Evolutionary conservation across 1,284 basidiomycete genomes (phyloP).

Genomic region (Termitomyces sp.): DNA sequence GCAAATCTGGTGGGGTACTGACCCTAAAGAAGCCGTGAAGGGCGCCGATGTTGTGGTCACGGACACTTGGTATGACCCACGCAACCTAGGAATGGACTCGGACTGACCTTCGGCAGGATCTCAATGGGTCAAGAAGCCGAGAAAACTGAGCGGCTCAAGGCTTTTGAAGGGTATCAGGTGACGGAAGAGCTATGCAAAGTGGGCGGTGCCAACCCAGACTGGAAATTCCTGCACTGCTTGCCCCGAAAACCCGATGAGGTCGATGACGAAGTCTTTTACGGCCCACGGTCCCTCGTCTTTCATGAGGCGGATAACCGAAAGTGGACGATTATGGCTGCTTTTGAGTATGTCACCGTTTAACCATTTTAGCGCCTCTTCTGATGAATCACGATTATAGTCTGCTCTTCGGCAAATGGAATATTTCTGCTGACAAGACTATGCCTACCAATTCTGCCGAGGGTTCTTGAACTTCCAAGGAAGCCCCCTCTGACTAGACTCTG

Average conservation of each 20-base stretch:
- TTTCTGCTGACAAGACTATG: constrained; percentile 15
- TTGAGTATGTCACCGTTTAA: constrained; percentile 57
- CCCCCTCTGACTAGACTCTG: neutral
- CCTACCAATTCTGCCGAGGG: neutral
- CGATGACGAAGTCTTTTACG: constrained; percentile 86
- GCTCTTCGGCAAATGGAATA: constrained; percentile 29
- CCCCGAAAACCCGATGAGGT: constrained; percentile 93
- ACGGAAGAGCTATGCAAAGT: constrained; percentile 79
- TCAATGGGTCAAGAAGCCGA: constrained; percentile 99
- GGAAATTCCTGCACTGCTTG: constrained; percentile 97
- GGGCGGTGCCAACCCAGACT: constrained; percentile 81
- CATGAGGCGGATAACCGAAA: constrained; percentile 82
- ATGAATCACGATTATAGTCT: constrained; percentile 17
- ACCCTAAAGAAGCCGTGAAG: constrained; percentile 83
- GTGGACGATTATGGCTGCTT: constrained; percentile 90
- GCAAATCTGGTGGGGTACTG: constrained; percentile 69
- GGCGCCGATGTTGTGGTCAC: constrained; percentile 94
- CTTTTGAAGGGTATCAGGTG: constrained; percentile 92
- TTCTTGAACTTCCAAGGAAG: neutral
- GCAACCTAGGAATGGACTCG: neutral
- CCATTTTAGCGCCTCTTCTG: neutral
- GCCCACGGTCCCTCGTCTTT: constrained; percentile 71
- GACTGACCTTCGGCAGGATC: constrained; percentile 55
- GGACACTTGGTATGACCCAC: constrained; percentile 77
- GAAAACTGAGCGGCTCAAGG: constrained; percentile 82